phyloP scores from a whole-genome alignment of 2,329 filamentous ascomycete genomes.

The Pseudocercospora pini-densiflorae region DNA sequence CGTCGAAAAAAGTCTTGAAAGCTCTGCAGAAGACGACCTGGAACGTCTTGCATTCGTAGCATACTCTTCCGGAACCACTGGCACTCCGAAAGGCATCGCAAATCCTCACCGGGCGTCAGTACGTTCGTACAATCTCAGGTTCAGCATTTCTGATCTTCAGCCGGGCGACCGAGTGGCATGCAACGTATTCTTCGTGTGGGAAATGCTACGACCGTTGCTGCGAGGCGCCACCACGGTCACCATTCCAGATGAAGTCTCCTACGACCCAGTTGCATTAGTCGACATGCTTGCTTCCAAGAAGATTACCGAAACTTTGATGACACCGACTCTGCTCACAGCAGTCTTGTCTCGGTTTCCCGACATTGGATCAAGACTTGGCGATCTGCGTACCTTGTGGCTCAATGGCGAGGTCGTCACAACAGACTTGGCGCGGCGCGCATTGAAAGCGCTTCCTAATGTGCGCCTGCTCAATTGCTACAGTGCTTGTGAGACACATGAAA shows the following conservation, averaged over 20 bases:
- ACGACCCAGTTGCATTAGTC: conserved; percentile 75
- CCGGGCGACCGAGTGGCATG: conserved; percentile 81
- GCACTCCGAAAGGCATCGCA: conserved; percentile 79
- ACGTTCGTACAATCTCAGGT: conserved; percentile 74
- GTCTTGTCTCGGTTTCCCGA: conserved; percentile 72
- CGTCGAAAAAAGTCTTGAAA: background rate
- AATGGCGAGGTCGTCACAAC: conserved; percentile 84
- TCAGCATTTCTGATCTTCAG: conserved; percentile 68
- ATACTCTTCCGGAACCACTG: conserved; percentile 78
- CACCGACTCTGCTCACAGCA: conserved; percentile 76
- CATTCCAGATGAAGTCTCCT: conserved; percentile 76
- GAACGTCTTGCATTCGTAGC: conserved; percentile 79
- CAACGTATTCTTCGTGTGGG: conserved; percentile 88
- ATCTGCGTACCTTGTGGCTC: conserved; percentile 74
- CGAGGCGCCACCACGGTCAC: conserved; percentile 76
- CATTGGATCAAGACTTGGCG: conserved; percentile 65
- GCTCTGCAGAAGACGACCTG: conserved; percentile 67
- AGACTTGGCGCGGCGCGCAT: conserved; percentile 71
- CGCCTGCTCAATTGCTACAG: conserved; percentile 81
- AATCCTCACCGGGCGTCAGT: conserved; percentile 73
- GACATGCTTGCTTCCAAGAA: conserved; percentile 68
- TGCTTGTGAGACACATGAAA: conserved; percentile 80
- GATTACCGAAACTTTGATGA: conserved; percentile 83
- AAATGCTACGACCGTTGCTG: conserved; percentile 76
- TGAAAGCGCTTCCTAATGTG: conserved; percentile 69